A percentile compares a stretch with the other conserved stretches of the same genome.
Conservation (phyloP, 2,329 filamentous ascomycete genomes). For the Ophiostoma fasciatum region DNA sequence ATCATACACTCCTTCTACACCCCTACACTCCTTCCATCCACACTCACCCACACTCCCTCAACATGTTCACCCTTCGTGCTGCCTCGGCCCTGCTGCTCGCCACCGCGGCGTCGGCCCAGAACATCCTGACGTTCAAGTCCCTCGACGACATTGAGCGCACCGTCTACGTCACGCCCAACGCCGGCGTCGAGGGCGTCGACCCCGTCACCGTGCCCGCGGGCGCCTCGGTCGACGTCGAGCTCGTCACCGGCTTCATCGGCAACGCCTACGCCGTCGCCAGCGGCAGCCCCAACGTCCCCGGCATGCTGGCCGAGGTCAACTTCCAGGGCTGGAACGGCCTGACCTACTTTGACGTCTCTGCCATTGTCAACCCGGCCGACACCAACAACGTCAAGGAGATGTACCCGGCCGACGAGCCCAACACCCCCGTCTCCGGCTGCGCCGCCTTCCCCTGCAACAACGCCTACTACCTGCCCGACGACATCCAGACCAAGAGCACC, state of each 20-base stretch:
- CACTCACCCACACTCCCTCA: too few species aligned
- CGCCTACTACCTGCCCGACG: constrained; percentile 25
- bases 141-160: constrained; percentile 36
- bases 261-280: constrained; percentile 21
- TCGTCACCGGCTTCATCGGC: constrained; percentile 17
- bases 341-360: constrained; percentile 30
- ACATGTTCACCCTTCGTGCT: constrained; percentile 5
- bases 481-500: constrained; percentile 25
- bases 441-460: constrained; percentile 25
- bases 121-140: constrained; percentile 42
- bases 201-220: constrained; percentile 25
- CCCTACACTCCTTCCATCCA: neutral
- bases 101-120: constrained; percentile 26
- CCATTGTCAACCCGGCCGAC: constrained; percentile 28
- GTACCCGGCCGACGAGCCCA: constrained; percentile 17
- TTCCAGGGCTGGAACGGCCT: constrained; percentile 21
- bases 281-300: constrained; percentile 18
- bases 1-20: too few species aligned
- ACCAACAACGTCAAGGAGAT: constrained; percentile 24
- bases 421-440: constrained; percentile 24
- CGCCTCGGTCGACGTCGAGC: constrained; percentile 23
- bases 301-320: constrained; percentile 23
- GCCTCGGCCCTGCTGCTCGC: constrained; percentile 13
- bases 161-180: constrained; percentile 34
- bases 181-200: constrained; percentile 20